Evolutionary conservation across 176 grass and related monocot species (phyloP), one percentile per base, ranked within the genome.

Genomic region (Juncus effusus): DNA sequence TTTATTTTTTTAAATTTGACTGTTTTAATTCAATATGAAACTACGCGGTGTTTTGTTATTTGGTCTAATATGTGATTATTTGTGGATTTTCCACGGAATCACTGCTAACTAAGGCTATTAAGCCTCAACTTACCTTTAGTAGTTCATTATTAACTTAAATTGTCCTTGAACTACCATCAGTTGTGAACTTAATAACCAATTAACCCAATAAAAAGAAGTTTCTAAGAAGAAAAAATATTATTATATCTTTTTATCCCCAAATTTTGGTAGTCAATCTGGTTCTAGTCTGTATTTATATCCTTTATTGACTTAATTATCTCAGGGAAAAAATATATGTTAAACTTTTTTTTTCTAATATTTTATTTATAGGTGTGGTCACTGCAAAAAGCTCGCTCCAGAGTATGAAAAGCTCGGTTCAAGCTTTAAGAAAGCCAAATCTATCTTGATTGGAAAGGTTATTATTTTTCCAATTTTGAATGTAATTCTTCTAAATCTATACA

Each of bases 341-440:
- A 28, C 19, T 28, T 28, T 35, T 45, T 60, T 10, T 53, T 69
- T 6, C 52, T 47, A 9, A 47, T 9, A 47, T 47, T 6, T 9
- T 47, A 47, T 47, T 70, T 64, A 42, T 77, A 97, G 94, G 94
- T 97, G 94, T 10, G 94, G 94, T 2, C 94, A 97, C 64, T 97
- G 94, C 78, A 97, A 97, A 85, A 97, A 97, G 54, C 94, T 97
- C 84, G 94, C 94, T 16, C 94, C 94, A 12, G 88, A 97, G 65
- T 97, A 97, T 69, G 94, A 93, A 76, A 86, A 97, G 66, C 85
- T 97, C 11, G 80, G 83, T 5, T 81, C 76, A 69, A 97, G 88
- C 70, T 97, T 97, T 70, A 97, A 92, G 64, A 97, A 92, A 73
- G 75, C 85, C 65, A 97, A 97, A 80, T 84, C 88, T 51, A 78